These are phyloP conservation scores for Sarocladium brachiariae DNA, from an alignment of 2,329 filamentous ascomycete species.

Conservation along the genomic window DNA sequence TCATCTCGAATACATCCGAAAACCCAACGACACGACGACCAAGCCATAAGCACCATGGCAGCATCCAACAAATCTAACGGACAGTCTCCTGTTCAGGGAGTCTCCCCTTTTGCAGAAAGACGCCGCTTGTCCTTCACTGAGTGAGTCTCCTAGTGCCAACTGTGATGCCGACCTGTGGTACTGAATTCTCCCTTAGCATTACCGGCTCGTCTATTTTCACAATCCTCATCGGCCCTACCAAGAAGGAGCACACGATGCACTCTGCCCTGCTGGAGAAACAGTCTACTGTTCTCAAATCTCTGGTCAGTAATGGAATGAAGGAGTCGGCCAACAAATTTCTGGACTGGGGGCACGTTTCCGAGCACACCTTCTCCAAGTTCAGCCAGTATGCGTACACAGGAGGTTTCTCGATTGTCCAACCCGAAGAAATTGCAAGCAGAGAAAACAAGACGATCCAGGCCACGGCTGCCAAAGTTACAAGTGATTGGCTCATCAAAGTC, in stretches of 20 bases:
- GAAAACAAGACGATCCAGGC: no score
- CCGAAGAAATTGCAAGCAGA: not conserved
- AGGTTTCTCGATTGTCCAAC: not conserved
- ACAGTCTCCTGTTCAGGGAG: not conserved
- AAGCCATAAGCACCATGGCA: not conserved
- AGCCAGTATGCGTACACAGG: not conserved
- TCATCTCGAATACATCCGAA: no score
- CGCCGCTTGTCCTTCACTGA: not conserved
- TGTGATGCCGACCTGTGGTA: no score
- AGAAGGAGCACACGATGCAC: not conserved
- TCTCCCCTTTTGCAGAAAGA: not conserved
- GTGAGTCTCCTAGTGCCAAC: not conserved
- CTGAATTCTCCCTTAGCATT: no score
- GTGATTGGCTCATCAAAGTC: not conserved
- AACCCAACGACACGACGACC: no score
- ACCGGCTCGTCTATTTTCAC: not conserved
- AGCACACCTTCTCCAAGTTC: slow-evolving; percentile 4
- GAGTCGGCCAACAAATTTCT: not conserved
- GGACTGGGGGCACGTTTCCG: not conserved
- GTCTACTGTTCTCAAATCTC: not conserved
- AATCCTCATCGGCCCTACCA: not conserved
- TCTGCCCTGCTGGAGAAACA: not conserved
- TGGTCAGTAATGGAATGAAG: slow-evolving; percentile 5
- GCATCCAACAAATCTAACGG: not conserved
- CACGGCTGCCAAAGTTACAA: no score